Conservation (phyloP, 2,329 filamentous ascomycete species). For the Curvularia sp. region DNA sequence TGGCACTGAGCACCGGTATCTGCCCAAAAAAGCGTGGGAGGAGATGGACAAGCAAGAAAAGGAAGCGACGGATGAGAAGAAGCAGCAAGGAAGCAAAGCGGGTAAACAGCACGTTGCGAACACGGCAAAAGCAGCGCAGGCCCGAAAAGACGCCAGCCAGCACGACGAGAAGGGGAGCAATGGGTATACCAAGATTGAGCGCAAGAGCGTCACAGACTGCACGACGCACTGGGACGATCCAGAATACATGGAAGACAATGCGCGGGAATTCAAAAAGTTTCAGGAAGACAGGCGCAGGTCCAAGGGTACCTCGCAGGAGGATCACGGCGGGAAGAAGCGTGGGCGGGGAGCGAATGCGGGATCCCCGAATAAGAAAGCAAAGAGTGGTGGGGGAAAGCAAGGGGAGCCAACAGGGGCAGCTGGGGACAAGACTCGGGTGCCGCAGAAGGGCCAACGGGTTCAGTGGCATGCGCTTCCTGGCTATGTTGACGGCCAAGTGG, state of each 20-base stretch:
- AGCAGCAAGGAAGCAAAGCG: slow-evolving; percentile 52
- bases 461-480: slow-evolving; percentile 53
- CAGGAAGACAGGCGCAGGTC: slow-evolving; percentile 28
- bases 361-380: slow-evolving; percentile 48
- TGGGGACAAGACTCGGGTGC: slow-evolving; percentile 50
- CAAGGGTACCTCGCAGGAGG: slow-evolving; percentile 7
- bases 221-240: slow-evolving; percentile 44
- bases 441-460: slow-evolving; percentile 52
- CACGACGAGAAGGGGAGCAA: neutral
- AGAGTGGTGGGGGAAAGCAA: slow-evolving; percentile 29
- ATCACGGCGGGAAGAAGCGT: slow-evolving; percentile 30
- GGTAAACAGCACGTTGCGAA: slow-evolving; percentile 16
- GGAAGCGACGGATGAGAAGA: slow-evolving; percentile 55
- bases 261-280: slow-evolving; percentile 40
- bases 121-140: slow-evolving; percentile 7
- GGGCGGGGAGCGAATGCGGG: slow-evolving; percentile 37
- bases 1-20: slow-evolving; percentile 11
- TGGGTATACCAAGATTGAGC: slow-evolving; percentile 24
- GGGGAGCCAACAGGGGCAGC: slow-evolving; percentile 29
- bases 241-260: slow-evolving; percentile 32
- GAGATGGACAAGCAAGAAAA: slow-evolving; percentile 50
- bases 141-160: slow-evolving; percentile 10
- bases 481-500: slow-evolving; percentile 52
- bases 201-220: slow-evolving; percentile 38
- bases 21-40: slow-evolving; percentile 58